Base-by-base conservation (phyloP, 495 filamentous ascomycete genomes). In the Penicillium paradoxum region DNA sequence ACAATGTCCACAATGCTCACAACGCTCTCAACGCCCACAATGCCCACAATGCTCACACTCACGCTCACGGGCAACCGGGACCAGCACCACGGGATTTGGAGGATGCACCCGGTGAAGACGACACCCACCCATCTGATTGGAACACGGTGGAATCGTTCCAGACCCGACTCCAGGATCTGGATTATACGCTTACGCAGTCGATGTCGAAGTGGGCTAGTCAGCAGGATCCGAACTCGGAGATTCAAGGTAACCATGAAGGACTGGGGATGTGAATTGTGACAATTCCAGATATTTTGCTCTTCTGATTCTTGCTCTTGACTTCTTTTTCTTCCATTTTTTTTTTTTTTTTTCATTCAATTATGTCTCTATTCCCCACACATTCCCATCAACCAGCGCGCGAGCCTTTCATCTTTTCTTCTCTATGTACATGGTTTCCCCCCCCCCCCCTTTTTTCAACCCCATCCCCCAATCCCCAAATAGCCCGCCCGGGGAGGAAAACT, bases 131-230 rank as follows among this genome's bases (percentile, higher is more conserved):
- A 7, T 42, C 55, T 3, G 55, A 56, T 14, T 66, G 60, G 58
- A 55, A 56, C 13, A 49, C 50, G 17, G 51, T 66, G 3, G 60
- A 66, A 40, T 45, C 55, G 11, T 66, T 66, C 53, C 63, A 66
- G 44, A 55, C 37, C 4, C 45, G 60, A 1, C 44, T 66, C 3
- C 53, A 58, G 24, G 24, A 45, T 7, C 36, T 66, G 38, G 50
- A 59, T 34, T 44, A 49, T 2, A 58, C 55, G 17, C 58, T 66
- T 24, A 49, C 63, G 14, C 43, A 45, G 21, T 53, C 57, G 6
- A 66, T 66, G 63, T 60, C 63, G 9, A 61, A 58, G 44, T 66
- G 63, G 63, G 46, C 57, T 1, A 30, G 57, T 10, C 57, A 64
- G 9, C 50, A 55, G 44, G 60, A 66, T 49, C 60, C 63, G 13